These are phyloP conservation scores for Metschnikowia colocasiae DNA, from an alignment of 805 yeast species.

Conservation along the genomic window DNA sequence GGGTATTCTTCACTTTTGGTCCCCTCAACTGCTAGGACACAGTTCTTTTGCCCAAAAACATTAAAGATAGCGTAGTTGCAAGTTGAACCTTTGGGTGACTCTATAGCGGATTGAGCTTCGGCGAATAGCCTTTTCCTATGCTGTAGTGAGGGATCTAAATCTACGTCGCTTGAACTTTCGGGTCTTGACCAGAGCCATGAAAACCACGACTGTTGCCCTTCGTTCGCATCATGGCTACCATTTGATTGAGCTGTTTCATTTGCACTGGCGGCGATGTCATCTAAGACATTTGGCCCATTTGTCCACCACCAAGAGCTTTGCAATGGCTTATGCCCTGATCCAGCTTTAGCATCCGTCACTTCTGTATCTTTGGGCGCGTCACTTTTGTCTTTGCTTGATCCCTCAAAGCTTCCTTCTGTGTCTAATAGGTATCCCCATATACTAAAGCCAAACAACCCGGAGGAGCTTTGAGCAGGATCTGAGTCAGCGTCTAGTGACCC, in stretches of 20 bases:
- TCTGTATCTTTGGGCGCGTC: background rate
- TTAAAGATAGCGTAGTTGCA: conserved; percentile 34
- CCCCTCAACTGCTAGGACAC: conserved; percentile 33
- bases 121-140: conserved; percentile 25
- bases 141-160: conserved; percentile 1
- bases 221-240: background rate
- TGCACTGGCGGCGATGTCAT: background rate
- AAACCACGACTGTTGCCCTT: conserved; percentile 2
- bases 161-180: conserved; percentile 16
- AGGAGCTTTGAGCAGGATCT: background rate
- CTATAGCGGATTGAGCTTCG: conserved; percentile 32
- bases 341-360: background rate
- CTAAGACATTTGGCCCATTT: background rate
- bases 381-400: background rate
- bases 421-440: background rate
- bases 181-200: conserved; percentile 9
- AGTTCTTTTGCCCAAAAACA: conserved; percentile 3
- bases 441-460: background rate
- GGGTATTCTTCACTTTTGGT: conserved; percentile 34
- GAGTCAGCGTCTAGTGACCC: background rate
- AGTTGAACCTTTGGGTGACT: conserved; percentile 26
- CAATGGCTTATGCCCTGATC: background rate
- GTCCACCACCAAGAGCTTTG: conserved; percentile 5
- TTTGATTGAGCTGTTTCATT: background rate
- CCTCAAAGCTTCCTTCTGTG: background rate